Base-by-base conservation (phyloP, 441 rosid genomes). In the Populus tomentosa region DNA sequence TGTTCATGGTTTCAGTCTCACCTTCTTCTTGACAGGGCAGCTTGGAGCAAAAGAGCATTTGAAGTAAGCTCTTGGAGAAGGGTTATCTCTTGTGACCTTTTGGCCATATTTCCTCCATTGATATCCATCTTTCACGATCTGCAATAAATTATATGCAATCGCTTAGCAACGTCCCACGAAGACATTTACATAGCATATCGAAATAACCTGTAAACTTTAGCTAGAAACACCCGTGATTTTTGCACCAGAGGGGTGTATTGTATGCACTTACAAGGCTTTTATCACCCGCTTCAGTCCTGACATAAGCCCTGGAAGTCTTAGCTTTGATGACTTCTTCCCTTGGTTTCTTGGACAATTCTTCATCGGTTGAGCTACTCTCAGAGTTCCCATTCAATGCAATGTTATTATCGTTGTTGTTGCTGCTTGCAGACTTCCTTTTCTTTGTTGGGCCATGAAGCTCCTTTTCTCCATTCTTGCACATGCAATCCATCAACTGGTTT, bases 31-130 rank as follows among this genome's bases (percentile, higher is more conserved):
- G 46, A 96, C 99, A 8, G 97, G 96, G 86, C 99, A 96, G 75
- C 82, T 87, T 13, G 99, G 99, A 77, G 99, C 98, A 80, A 88
- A 90, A 72, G 98, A 94, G 86, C 99, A 96, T 80, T 89, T 96
- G 93, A 91, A 96, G 87, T 96, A 96, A 79, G 98, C 99, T 88
- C 98, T 88, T 14, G 99, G 99, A 76, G 87, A 96, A 71, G 99
- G 99, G 73, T 96, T 96, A 75, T 96, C 95, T 87, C 99, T 92
- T 8, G 99, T 96, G 30, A 96, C 98, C 79, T 96, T 96, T 73
- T 96, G 99, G 26, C 99, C 99, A 80, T 96, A 96, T 77, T 96
- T 96, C 82, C 99, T 96, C 99, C 99, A 96, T 79, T 94, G 99
- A 83, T 92, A 96, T 68, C 99, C 99, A 90, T 96, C 99, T 76